These are phyloP conservation scores for Gamarada debralockiae DNA, from an alignment of 495 filamentous ascomycete species.

Conservation along the genomic window DNA sequence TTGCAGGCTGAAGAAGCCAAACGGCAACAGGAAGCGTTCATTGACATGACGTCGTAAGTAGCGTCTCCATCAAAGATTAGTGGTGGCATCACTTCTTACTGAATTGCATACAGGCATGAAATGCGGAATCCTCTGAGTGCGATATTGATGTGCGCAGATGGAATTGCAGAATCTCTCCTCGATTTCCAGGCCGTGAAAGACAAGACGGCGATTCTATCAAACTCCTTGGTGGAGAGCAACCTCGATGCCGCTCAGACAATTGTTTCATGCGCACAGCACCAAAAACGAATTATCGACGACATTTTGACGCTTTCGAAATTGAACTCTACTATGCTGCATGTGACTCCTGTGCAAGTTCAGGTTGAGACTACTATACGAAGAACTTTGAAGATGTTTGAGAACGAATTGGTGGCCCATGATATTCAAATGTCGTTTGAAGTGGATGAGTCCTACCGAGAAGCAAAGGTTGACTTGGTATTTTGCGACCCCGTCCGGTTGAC, in stretches of 20 bases:
- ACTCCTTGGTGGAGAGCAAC: constrained; percentile 20
- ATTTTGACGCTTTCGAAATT: constrained; percentile 76
- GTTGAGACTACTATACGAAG: constrained; percentile 68
- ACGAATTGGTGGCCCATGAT: constrained; percentile 63
- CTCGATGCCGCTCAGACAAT: constrained; percentile 76
- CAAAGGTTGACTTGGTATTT: constrained; percentile 59
- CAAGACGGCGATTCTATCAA: constrained; percentile 9
- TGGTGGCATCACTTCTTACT: constrained; percentile 61
- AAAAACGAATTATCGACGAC: constrained; percentile 78
- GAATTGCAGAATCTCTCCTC: constrained; percentile 47
- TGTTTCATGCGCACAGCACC: constrained; percentile 68
- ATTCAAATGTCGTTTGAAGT: constrained; percentile 61
- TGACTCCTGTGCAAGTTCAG: constrained; percentile 63
- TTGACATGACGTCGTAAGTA: constrained; percentile 59
- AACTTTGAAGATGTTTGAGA: constrained; percentile 74
- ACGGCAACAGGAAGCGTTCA: constrained; percentile 76
- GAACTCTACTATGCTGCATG: constrained; percentile 64
- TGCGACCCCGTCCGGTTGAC: constrained; percentile 68
- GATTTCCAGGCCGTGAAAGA: constrained; percentile 23
- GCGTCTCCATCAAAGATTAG: constrained; percentile 60
- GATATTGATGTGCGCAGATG: constrained; percentile 66
- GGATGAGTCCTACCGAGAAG: constrained; percentile 49
- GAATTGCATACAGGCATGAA: constrained; percentile 52
- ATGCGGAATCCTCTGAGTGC: constrained; percentile 70
- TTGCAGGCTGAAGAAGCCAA: constrained; percentile 64